A percentile compares a stretch with the other conserved stretches of the same genome.
Evolutionary conservation across 176 grass and related monocot genomes (phyloP).

Genomic region (Tuctoria greenei): DNA sequence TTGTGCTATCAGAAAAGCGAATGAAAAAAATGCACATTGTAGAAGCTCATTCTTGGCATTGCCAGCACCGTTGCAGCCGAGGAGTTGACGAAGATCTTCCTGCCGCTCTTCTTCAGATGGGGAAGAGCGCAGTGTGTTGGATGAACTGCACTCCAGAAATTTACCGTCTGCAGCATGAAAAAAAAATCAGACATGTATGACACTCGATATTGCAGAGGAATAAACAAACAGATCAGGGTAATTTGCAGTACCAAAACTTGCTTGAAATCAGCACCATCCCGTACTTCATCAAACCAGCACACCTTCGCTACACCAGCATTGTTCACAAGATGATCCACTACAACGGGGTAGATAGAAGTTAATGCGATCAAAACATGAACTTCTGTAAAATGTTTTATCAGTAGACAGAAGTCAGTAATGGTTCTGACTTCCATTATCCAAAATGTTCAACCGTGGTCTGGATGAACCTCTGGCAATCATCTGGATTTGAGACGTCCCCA

Average conservation of each 20-base stretch:
- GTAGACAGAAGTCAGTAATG: too few species aligned
- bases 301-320: slow-evolving; percentile 52
- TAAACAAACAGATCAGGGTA: background rate
- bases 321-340: slow-evolving; percentile 78
- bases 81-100: slow-evolving; percentile 63
- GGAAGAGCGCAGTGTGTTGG: slow-evolving; percentile 57
- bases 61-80: slow-evolving; percentile 41
- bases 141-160: slow-evolving; percentile 67
- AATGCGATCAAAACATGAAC: background rate
- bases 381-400: too few species aligned
- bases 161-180: slow-evolving; percentile 40
- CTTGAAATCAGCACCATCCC: slow-evolving; percentile 45
- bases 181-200: background rate
- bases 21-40: slow-evolving; percentile 54
- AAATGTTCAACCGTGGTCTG: slow-evolving; percentile 51
- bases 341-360: background rate
- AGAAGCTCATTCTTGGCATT: slow-evolving; percentile 80
- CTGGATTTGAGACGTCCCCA: slow-evolving; percentile 42
- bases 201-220: too few species aligned
- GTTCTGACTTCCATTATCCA: slow-evolving; percentile 36
- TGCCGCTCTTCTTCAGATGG: slow-evolving; percentile 54
- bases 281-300: slow-evolving; percentile 57
- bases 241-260: slow-evolving; percentile 48
- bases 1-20: too few species aligned
- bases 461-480: slow-evolving; percentile 50